Conservation (phyloP, 768 basidiomycete genomes). For the Suillus decipiens region DNA sequence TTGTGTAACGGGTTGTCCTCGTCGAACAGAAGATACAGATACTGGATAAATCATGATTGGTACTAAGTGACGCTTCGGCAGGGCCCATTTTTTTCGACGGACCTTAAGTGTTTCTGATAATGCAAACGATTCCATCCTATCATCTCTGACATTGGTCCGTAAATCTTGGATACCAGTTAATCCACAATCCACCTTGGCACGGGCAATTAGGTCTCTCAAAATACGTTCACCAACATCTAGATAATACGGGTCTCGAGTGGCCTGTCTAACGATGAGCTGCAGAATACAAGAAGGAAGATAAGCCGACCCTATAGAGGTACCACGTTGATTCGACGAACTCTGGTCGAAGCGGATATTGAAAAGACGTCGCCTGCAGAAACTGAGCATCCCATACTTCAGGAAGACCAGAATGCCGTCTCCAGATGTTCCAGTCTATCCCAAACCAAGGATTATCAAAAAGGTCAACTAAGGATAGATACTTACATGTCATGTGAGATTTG, state of each 20-base stretch:
- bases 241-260: constrained; percentile 91
- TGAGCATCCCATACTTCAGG: constrained; percentile 93
- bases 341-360: constrained; percentile 80
- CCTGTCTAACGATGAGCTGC: constrained; percentile 46
- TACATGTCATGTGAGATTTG: constrained; percentile 87
- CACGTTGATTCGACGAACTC: constrained; percentile 97
- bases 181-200: constrained; percentile 85
- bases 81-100: constrained; percentile 7
- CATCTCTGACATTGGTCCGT: constrained; percentile 73
- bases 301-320: constrained; percentile 84
- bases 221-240: constrained; percentile 88
- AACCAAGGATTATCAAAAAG: constrained; percentile 10
- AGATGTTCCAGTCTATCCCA: constrained; percentile 83
- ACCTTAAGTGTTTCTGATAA: constrained; percentile 93
- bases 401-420: constrained; percentile 83
- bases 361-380: constrained; percentile 67
- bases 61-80: not conserved
- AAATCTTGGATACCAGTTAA: constrained; percentile 82
- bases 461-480: constrained; percentile 24
- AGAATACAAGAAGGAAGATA: constrained; percentile 1
- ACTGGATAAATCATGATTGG: constrained; percentile 46
- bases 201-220: constrained; percentile 68
- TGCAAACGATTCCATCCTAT: constrained; percentile 98
- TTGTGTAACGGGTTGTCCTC: constrained; percentile 74
- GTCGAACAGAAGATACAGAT: constrained; percentile 91